Evolutionary conservation across 2,329 filamentous ascomycete species (phyloP).

Genomic region (Epichloe sibirici): DNA sequence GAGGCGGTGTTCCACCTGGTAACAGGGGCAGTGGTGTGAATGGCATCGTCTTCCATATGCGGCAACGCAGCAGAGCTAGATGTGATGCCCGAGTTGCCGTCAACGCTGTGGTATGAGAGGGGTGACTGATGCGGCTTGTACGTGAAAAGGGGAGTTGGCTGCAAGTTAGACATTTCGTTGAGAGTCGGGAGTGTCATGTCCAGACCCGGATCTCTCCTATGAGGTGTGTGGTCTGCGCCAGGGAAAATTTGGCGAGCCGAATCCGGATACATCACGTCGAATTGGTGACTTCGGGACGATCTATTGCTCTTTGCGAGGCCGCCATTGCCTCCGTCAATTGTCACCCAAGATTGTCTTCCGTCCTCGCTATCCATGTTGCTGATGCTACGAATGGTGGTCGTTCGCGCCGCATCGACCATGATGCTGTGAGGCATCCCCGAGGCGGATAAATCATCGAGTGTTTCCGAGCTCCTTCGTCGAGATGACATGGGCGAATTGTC

Average conservation of each 20-base stretch:
- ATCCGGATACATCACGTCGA: conserved; percentile 16
- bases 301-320: conserved; percentile 14
- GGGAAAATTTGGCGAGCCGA: conserved; percentile 22
- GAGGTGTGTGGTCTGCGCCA: conserved; percentile 16
- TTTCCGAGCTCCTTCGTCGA: conserved; percentile 16
- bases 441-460: conserved; percentile 12
- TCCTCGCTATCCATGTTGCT: conserved; percentile 14
- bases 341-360: conserved; percentile 23
- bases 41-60: conserved; percentile 1
- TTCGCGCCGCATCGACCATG: conserved; percentile 14
- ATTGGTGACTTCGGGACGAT: conserved; percentile 14
- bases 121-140: conserved; percentile 7
- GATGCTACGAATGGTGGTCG: conserved; percentile 10
- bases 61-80: conserved; percentile 23
- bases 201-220: conserved; percentile 10
- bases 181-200: conserved; percentile 19
- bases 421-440: conserved; percentile 14
- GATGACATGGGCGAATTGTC: conserved; percentile 13
- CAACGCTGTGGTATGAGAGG: conserved; percentile 12
- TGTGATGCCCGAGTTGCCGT: conserved; percentile 17
- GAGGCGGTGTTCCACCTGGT: conserved; percentile 6
- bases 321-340: conserved; percentile 17
- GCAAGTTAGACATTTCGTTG: conserved; percentile 15
- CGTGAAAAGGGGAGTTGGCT: conserved; percentile 4
- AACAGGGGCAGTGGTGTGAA: not conserved